phyloP scores from a whole-genome alignment of 768 basidiomycete genomes.

The Trametes meyenii region DNA sequence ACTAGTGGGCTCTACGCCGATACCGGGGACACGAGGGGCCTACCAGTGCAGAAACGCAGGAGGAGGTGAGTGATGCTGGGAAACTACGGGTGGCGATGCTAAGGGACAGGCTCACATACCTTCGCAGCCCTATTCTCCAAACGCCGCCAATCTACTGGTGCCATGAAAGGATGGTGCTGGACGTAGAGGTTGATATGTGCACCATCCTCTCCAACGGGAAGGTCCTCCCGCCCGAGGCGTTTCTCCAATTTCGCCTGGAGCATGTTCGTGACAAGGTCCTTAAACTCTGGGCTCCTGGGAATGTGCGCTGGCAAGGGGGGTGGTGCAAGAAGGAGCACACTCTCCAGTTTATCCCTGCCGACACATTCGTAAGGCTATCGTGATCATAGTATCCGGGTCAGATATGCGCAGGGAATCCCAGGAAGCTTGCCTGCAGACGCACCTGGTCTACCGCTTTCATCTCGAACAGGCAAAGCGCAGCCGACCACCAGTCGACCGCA shows the following conservation, averaged over 20 bases:
- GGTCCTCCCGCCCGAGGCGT: constrained; percentile 35
- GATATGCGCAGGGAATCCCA: no score
- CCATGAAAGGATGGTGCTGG: constrained; percentile 48
- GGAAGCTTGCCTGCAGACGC: constrained; percentile 18
- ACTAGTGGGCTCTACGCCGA: not conserved
- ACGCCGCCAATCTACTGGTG: constrained; percentile 48
- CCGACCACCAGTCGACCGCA: constrained; percentile 56
- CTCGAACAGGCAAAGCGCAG: constrained; percentile 54
- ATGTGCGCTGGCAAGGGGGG: not conserved
- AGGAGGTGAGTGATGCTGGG: not conserved
- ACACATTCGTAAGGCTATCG: constrained; percentile 3
- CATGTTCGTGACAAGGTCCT: constrained; percentile 46
- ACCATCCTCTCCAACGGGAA: not conserved
- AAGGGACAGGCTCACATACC: constrained; percentile 36
- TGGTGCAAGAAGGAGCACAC: not conserved
- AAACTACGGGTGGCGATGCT: not conserved
- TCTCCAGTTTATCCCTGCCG: not conserved
- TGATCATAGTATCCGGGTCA: not conserved
- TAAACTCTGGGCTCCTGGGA: constrained; percentile 10
- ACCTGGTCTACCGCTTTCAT: constrained; percentile 46
- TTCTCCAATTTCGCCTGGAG: constrained; percentile 39
- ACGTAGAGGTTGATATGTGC: constrained; percentile 35
- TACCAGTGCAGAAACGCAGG: not conserved
- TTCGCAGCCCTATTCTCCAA: constrained; percentile 46
- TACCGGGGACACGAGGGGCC: not conserved